These are phyloP conservation scores for Trichaptum fuscoviolaceum DNA, from an alignment of 768 basidiomycete species.

Conservation along the genomic window DNA sequence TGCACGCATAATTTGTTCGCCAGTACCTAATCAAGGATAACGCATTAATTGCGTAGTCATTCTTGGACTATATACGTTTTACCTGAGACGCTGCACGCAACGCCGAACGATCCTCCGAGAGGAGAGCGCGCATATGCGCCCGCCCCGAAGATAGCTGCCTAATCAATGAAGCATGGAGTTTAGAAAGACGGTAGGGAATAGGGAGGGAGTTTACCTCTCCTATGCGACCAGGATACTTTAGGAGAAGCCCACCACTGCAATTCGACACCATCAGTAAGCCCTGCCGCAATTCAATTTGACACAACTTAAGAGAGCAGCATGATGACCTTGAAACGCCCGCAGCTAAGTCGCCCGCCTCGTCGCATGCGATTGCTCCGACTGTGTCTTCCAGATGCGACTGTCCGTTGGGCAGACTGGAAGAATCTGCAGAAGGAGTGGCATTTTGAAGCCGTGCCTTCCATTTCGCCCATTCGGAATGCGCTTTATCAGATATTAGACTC, in stretches of 20 bases:
- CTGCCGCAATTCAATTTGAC: neutral
- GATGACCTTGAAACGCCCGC: slow-evolving; percentile 22
- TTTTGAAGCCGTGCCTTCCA: slow-evolving; percentile 49
- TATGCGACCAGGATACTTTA: slow-evolving; percentile 68
- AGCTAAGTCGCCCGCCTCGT: slow-evolving; percentile 26
- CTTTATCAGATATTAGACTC: slow-evolving; percentile 44
- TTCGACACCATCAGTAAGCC: neutral
- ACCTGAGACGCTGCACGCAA: slow-evolving; percentile 74
- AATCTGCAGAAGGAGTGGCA: neutral
- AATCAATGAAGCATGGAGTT: neutral
- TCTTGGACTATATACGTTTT: slow-evolving; percentile 1
- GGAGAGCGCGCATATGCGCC: slow-evolving; percentile 64
- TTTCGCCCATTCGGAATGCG: slow-evolving; percentile 48
- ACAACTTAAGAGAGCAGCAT: neutral
- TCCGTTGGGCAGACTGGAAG: neutral
- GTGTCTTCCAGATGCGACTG: slow-evolving; percentile 49
- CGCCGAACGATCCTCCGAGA: slow-evolving; percentile 20
- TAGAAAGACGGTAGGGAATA: neutral
- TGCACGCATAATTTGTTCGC: slow-evolving; percentile 62
- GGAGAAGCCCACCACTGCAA: slow-evolving; percentile 67
- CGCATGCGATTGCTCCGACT: slow-evolving; percentile 70
- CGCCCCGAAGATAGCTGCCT: slow-evolving; percentile 70
- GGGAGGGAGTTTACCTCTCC: slow-evolving; percentile 53
- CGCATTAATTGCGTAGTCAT: neutral
- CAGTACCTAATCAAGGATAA: slow-evolving; percentile 42